Evolutionary conservation across 257 asterid genomes (phyloP).

Genomic region (Coffea canephora): DNA sequence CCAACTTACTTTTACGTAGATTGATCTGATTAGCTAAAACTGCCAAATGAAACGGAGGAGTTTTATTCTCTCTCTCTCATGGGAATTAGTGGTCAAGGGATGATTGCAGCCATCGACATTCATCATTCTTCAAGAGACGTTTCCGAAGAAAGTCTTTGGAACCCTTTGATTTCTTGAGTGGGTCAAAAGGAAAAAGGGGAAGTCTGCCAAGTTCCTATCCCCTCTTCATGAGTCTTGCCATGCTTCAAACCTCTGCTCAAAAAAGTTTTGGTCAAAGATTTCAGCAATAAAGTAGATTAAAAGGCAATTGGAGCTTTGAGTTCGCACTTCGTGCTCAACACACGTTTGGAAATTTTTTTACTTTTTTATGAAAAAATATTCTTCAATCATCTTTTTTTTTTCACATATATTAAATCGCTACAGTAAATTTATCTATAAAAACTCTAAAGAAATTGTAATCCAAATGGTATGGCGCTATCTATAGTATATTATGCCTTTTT

Average conservation of each 20-base stretch:
- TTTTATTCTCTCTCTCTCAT: background rate
- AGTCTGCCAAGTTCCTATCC: slow-evolving; percentile 4
- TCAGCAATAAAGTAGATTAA: background rate
- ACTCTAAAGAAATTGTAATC: too few species aligned
- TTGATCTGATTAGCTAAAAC: too few species aligned
- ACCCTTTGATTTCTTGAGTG: background rate
- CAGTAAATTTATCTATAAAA: too few species aligned
- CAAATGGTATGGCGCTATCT: too few species aligned
- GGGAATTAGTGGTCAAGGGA: background rate
- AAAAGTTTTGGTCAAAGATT: slow-evolving; percentile 14
- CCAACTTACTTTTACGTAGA: too few species aligned
- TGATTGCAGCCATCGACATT: background rate
- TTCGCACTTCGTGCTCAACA: background rate
- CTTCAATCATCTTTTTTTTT: too few species aligned
- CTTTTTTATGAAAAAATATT: too few species aligned
- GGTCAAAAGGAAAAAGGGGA: slow-evolving; percentile 13
- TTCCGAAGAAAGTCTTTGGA: background rate
- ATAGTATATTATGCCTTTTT: too few species aligned
- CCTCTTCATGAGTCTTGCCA: background rate
- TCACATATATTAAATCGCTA: too few species aligned
- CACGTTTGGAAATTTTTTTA: too few species aligned
- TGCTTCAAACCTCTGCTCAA: background rate
- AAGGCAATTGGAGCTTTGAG: background rate
- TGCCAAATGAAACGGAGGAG: too few species aligned
- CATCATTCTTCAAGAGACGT: background rate